Evolutionary conservation across 805 yeast species (phyloP), one percentile per base, ranked within the genome.

Genomic region (Pichia deserticola): DNA sequence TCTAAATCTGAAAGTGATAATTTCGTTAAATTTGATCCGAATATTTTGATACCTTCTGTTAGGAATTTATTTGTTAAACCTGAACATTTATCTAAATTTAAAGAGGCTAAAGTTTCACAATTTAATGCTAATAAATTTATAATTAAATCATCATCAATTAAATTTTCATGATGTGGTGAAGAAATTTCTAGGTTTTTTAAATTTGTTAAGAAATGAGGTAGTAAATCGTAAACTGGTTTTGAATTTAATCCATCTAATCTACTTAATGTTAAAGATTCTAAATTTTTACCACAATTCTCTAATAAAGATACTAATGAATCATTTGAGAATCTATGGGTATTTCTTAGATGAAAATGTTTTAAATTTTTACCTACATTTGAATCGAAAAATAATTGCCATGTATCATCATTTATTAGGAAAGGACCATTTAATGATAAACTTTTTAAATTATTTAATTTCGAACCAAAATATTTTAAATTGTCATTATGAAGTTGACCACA

Each of bases 401-500:
- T 72, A 0, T 65, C 67, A 55, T 84, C 87, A 59, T 84, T 81
- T 42, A 93, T 82, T 56, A 93, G 68, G 62, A 93, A 93, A 0
- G 97, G 89, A 0, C 99, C 99, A 64, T 92, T 90, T 36, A 93
- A 67, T n/a, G 76, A 69, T 7, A 92, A 50, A 12, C 77, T 71
- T 13, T 64, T 70, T 43, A 93, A 69, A 33, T 76, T 66, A 0
- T 68, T 67, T 40, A 92, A 69, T 54, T 86, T 82, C 9, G 78
- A 69, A 5, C 78, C 75, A 52, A 77, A 79, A 61, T 88, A 85
- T 15, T 71, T 61, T 51, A 93, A 63, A 50, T 85, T 84, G 54
- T 84, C 89, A 61, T 86, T 86, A 57, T 85, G 89, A 39, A 93
- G 68, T 57, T 86, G 90, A 5, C 99, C 99, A 71, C 98, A 92